phyloP scores from a whole-genome alignment of 2,329 filamentous ascomycete species.

The Monascus ruber region DNA sequence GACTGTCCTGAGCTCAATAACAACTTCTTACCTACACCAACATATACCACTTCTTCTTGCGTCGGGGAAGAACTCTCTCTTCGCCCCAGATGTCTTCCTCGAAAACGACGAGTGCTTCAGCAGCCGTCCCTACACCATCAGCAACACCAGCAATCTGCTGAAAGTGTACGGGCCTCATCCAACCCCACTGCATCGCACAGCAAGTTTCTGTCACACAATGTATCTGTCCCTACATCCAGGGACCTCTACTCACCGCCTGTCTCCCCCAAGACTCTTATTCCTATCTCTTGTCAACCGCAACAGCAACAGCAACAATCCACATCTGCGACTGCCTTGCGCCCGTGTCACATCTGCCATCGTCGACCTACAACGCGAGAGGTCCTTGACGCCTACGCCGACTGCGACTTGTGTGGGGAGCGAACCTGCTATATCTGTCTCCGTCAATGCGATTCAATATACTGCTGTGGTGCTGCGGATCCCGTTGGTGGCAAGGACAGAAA shows the following conservation, averaged over 20 bases:
- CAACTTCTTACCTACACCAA: slow-evolving; percentile 4
- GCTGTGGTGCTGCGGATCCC: slow-evolving; percentile 7
- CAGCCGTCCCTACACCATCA: background rate
- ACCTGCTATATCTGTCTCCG: slow-evolving; percentile 33
- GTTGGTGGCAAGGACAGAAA: slow-evolving; percentile 1
- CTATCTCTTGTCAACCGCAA: slow-evolving; percentile 3
- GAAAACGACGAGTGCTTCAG: slow-evolving; percentile 14
- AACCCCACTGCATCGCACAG: slow-evolving; percentile 2
- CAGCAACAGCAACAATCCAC: slow-evolving; percentile 7
- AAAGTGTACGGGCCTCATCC: background rate
- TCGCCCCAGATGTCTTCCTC: slow-evolving; percentile 13
- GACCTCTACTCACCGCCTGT: slow-evolving; percentile 13
- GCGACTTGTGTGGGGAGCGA: slow-evolving; percentile 26
- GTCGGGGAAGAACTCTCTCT: slow-evolving; percentile 8
- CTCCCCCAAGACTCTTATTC: slow-evolving; percentile 17
- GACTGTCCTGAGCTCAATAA: slow-evolving; percentile 6
- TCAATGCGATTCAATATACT: slow-evolving; percentile 24
- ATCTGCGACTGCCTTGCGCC: slow-evolving; percentile 20
- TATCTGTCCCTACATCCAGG: slow-evolving; percentile 7
- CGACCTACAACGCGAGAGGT: slow-evolving; percentile 28
- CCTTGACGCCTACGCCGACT: slow-evolving; percentile 31
- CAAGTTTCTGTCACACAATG: slow-evolving; percentile 10
- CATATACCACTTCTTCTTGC: slow-evolving; percentile 1
- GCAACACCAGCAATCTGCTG: background rate
- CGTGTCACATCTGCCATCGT: slow-evolving; percentile 33